A percentile compares a stretch with the other conserved stretches of the same genome.
These are phyloP conservation scores for Aspergillus proliferans DNA, from an alignment of 2,329 filamentous ascomycete genomes.

Conservation along the genomic window DNA sequence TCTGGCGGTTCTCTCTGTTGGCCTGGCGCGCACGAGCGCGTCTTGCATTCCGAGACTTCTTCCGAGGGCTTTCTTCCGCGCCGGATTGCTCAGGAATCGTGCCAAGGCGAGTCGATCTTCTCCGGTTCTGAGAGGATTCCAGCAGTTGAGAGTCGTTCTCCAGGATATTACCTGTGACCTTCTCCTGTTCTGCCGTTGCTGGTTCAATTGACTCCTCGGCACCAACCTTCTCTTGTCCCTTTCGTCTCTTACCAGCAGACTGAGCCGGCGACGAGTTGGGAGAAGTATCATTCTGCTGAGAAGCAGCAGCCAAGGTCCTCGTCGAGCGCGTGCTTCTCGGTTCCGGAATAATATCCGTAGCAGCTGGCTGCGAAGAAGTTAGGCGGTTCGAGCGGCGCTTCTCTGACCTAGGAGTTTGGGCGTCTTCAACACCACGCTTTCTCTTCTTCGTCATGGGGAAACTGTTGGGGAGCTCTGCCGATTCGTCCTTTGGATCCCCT, in stretches of 20 bases:
- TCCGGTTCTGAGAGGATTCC: conserved; percentile 22
- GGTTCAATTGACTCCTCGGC: not conserved
- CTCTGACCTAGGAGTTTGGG: conserved; percentile 12
- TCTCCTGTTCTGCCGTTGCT: not conserved
- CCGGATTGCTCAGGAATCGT: conserved; percentile 12
- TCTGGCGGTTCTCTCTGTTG: not conserved
- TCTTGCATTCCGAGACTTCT: not conserved
- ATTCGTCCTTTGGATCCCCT: conserved; percentile 6
- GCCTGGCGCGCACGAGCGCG: not conserved
- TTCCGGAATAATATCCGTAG: conserved; percentile 7
- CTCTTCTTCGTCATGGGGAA: conserved; percentile 26
- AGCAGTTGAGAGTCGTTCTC: conserved; percentile 6
- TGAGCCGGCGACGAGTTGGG: conserved; percentile 12
- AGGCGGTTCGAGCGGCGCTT: conserved; percentile 27
- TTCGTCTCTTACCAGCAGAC: conserved; percentile 20
- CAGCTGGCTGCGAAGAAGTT: conserved; percentile 11
- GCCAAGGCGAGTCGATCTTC: conserved; percentile 23
- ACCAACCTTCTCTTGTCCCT: conserved; percentile 12
- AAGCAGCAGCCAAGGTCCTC: conserved; percentile 2
- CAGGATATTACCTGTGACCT: not conserved
- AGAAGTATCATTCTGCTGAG: not conserved
- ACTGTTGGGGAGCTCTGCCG: conserved; percentile 3
- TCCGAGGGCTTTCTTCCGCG: conserved; percentile 7
- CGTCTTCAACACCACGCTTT: conserved; percentile 23
- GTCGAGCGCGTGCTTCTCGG: conserved; percentile 10